phyloP scores from a whole-genome alignment of 2,329 filamentous ascomycete species.

The Colletotrichum sp. region DNA sequence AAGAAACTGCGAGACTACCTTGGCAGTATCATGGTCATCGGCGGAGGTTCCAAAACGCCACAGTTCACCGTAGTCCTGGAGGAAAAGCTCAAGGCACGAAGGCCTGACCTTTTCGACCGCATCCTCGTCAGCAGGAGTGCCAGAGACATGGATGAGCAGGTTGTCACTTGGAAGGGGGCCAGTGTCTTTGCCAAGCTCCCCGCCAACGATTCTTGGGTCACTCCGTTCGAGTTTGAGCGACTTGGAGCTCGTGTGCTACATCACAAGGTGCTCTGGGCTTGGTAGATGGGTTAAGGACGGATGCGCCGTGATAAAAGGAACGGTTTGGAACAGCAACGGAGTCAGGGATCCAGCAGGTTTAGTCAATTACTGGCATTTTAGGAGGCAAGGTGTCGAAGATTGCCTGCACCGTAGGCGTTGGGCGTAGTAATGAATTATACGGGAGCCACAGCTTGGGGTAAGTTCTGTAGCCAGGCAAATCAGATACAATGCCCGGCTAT shows the following conservation, averaged over 20 bases:
- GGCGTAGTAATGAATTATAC: background rate
- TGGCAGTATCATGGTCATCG: conserved; percentile 88
- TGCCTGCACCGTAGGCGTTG: conserved; percentile 6
- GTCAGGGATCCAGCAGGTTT: conserved; percentile 1
- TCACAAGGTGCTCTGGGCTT: conserved; percentile 76
- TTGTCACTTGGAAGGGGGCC: conserved; percentile 97
- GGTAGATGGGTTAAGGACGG: conserved; percentile 37
- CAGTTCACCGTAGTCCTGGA: conserved; percentile 85
- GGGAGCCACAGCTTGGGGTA: background rate
- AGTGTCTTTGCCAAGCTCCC: conserved; percentile 93
- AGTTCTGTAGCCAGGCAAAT: background rate
- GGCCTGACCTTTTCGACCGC: conserved; percentile 64
- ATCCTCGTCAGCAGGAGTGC: conserved; percentile 75
- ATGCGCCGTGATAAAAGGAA: background rate
- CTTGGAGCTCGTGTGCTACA: conserved; percentile 82
- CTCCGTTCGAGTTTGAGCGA: conserved; percentile 84
- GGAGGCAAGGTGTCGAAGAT: conserved; percentile 2
- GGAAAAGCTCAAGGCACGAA: conserved; percentile 73
- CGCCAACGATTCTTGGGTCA: conserved; percentile 96
- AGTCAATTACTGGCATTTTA: background rate
- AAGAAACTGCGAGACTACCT: conserved; percentile 92
- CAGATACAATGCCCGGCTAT: background rate
- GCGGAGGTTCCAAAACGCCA: conserved; percentile 81
- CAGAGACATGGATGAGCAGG: conserved; percentile 93
- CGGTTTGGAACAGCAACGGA: conserved; percentile 13